Evolutionary conservation across 495 filamentous ascomycete genomes (phyloP).

Genomic region (Penicillium diatomitis): DNA sequence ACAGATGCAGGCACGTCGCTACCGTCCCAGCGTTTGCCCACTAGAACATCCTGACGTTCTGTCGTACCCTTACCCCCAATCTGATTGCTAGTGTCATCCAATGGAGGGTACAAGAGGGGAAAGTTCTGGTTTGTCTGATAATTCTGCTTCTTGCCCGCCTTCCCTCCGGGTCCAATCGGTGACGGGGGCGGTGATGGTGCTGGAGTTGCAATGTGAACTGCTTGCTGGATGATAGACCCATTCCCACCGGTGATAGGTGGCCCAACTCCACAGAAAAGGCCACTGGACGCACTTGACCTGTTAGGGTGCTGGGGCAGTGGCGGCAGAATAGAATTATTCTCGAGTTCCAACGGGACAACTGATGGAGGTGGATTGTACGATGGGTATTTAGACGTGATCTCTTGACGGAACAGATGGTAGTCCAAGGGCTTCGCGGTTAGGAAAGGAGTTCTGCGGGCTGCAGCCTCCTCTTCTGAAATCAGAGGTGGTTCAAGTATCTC

Average conservation of each 20-base stretch:
- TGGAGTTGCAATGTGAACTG: constrained; percentile 95
- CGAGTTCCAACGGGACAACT: constrained; percentile 74
- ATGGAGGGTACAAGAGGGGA: constrained; percentile 90
- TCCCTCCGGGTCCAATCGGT: constrained; percentile 76
- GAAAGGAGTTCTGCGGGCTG: constrained; percentile 38
- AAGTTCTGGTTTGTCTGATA: constrained; percentile 99
- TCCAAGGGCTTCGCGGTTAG: constrained; percentile 91
- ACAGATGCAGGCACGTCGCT: constrained; percentile 88
- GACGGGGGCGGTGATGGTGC: constrained; percentile 96
- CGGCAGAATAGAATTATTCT: constrained; percentile 84
- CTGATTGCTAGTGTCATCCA: constrained; percentile 72
- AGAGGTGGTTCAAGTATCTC: constrained; percentile 35
- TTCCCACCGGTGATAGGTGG: constrained; percentile 35
- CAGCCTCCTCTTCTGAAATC: constrained; percentile 23
- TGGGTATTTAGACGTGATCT: constrained; percentile 98
- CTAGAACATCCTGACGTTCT: constrained; percentile 63
- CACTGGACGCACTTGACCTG: constrained; percentile 32
- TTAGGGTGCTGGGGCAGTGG: constrained; percentile 67
- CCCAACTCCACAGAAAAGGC: constrained; percentile 34
- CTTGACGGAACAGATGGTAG: constrained; percentile 92
- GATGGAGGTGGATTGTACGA: constrained; percentile 85
- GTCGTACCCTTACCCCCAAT: constrained; percentile 79
- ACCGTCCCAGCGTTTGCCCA: constrained; percentile 78
- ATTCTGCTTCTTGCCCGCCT: constrained; percentile 95
- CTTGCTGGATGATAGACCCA: constrained; percentile 85